These are phyloP conservation scores for Planoprotostelium fungivorum DNA, from an alignment of 78 protist species.

Conservation along the genomic window DNA sequence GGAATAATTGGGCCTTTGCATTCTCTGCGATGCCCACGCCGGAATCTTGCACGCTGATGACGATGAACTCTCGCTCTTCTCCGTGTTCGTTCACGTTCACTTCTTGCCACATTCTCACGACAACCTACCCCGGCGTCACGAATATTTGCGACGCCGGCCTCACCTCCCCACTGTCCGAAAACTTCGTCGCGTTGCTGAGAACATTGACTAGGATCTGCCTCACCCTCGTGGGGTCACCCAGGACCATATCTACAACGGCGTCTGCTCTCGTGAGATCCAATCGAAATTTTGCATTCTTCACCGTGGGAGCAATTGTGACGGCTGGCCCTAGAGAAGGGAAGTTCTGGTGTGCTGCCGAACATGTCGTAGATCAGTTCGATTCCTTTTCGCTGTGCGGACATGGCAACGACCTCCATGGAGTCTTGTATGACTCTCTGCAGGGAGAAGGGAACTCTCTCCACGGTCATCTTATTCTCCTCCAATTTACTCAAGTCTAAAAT, in stretches of 20 bases:
- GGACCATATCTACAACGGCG: background rate
- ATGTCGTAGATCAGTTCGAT: background rate
- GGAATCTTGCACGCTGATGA: slow-evolving; percentile 40
- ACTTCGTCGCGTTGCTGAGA: background rate
- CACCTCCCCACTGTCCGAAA: background rate
- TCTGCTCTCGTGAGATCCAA: background rate
- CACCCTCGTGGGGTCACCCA: background rate
- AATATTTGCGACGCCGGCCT: background rate
- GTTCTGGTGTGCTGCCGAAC: background rate
- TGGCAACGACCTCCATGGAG: background rate
- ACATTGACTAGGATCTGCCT: background rate
- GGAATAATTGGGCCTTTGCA: slow-evolving; percentile 33
- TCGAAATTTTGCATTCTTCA: background rate
- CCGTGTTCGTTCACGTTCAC: background rate
- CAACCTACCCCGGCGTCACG: background rate
- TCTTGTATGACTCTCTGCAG: slow-evolving; percentile 42
- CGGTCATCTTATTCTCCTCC: slow-evolving; percentile 29
- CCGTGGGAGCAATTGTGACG: background rate
- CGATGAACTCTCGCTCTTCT: background rate
- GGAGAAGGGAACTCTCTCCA: slow-evolving; percentile 29
- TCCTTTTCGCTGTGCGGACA: background rate
- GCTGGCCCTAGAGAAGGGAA: no score
- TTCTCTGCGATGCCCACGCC: slow-evolving; percentile 65
- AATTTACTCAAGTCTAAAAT: slow-evolving; percentile 50
- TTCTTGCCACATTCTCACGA: background rate